Conservation (phyloP, 116 monocot species). For the Dioscorea cayenensis region DNA sequence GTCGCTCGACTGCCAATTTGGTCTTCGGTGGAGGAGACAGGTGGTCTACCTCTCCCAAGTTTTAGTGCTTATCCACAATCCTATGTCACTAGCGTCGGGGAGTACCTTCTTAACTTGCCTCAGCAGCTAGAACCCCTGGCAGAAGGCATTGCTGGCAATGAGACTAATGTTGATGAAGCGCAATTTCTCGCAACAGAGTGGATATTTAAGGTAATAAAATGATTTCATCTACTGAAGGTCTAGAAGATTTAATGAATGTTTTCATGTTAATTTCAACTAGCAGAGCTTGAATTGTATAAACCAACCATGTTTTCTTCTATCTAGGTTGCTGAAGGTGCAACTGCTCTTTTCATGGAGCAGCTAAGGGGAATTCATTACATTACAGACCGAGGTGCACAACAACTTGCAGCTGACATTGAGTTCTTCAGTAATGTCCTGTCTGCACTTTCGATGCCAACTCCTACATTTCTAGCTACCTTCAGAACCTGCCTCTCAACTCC, state of each 20-base stretch:
- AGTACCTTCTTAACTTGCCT: constrained; percentile 91
- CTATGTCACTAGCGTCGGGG: constrained; percentile 87
- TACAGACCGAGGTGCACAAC: constrained; percentile 79
- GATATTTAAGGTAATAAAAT: constrained; percentile 80
- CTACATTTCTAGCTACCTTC: constrained; percentile 75
- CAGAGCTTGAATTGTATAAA: not conserved
- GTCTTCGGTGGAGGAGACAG: constrained; percentile 83
- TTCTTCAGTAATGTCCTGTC: constrained; percentile 89
- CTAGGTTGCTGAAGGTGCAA: constrained; percentile 92
- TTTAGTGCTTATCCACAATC: constrained; percentile 92
- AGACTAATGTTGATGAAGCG: constrained; percentile 66
- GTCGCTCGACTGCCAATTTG: constrained; percentile 75
- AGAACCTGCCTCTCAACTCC: constrained; percentile 61
- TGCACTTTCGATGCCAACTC: constrained; percentile 90
- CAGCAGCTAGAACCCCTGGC: constrained; percentile 88
- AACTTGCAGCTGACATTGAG: constrained; percentile 87
- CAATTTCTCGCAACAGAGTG: constrained; percentile 96
- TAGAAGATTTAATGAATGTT: not conserved
- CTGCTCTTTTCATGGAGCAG: constrained; percentile 92
- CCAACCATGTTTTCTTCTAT: not conserved
- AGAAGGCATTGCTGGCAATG: constrained; percentile 64
- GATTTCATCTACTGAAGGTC: not conserved
- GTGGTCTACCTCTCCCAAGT: constrained; percentile 75
- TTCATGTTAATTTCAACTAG: no score
- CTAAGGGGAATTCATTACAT: constrained; percentile 82